phyloP scores from a whole-genome alignment of 2,329 filamentous ascomycete species.

The Epichloe typhina region DNA sequence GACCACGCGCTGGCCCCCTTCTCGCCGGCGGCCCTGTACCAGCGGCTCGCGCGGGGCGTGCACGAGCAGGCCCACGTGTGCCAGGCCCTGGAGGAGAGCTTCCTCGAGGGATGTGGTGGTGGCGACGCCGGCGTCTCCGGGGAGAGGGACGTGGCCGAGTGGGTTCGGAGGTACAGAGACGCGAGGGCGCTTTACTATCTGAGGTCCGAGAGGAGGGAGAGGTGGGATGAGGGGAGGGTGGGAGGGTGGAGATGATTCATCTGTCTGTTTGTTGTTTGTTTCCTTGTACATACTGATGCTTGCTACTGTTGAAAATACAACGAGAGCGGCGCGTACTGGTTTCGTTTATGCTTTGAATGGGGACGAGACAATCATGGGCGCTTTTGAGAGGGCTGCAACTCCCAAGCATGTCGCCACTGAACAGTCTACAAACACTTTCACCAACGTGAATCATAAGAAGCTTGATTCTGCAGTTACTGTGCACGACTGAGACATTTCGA shows the following conservation, averaged over 20 bases:
- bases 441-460: no score
- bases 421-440: no score
- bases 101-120: slow-evolving; percentile 49
- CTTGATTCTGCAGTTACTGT: no score
- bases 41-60: slow-evolving; percentile 61
- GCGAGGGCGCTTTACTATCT: slow-evolving; percentile 67
- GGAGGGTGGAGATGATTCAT: slow-evolving; percentile 70
- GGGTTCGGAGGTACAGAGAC: slow-evolving; percentile 69
- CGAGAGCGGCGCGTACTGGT: no score
- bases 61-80: slow-evolving; percentile 75
- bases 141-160: slow-evolving; percentile 76
- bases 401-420: no score
- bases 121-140: slow-evolving; percentile 34
- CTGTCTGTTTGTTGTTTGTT: neutral
- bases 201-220: slow-evolving; percentile 72
- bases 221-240: slow-evolving; percentile 93
- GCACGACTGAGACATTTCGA: neutral
- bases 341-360: no score
- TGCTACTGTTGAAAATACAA: no score
- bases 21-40: slow-evolving; percentile 75
- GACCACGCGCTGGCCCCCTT: slow-evolving; percentile 75
- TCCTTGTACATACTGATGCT: no score
- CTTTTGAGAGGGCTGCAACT: no score
- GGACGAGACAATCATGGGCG: no score
- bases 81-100: slow-evolving; percentile 80